Evolutionary conservation across 352 stramenopile species (phyloP).

Genomic region (Plasmopara muralis): DNA sequence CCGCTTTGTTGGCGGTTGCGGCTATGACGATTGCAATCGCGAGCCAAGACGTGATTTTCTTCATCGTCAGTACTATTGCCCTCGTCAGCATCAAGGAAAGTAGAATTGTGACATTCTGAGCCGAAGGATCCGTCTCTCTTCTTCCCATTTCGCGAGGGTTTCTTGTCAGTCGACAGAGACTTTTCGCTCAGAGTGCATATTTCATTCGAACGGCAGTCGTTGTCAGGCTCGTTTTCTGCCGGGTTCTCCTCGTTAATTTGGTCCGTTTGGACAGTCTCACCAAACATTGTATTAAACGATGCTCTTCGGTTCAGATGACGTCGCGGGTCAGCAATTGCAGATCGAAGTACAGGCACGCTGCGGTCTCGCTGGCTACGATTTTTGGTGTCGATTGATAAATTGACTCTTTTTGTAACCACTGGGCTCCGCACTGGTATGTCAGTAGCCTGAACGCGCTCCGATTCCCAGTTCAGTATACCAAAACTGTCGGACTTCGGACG

Average conservation of each 20-base stretch:
- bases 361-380: conserved; percentile 15
- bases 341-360: conserved; percentile 21
- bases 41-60: conserved; percentile 12
- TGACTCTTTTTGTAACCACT: conserved; percentile 38
- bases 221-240: conserved; percentile 42
- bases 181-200: conserved; percentile 12
- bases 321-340: conserved; percentile 39
- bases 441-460: conserved; percentile 15
- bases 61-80: conserved; percentile 33
- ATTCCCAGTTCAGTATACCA: conserved; percentile 16
- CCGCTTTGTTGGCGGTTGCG: conserved; percentile 25
- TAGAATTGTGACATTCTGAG: conserved; percentile 22
- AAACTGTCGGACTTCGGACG: conserved; percentile 50
- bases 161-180: conserved; percentile 12
- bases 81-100: conserved; percentile 27
- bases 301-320: conserved; percentile 57
- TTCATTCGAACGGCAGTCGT: conserved; percentile 21
- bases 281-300: conserved; percentile 56
- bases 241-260: conserved; percentile 63
- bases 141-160: conserved; percentile 17
- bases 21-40: conserved; percentile 9
- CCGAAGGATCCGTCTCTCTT: conserved; percentile 15
- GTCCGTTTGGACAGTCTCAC: conserved; percentile 37
- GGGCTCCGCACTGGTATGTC: conserved; percentile 21
- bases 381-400: conserved; percentile 13